Base-by-base conservation (phyloP, 2,329 filamentous ascomycete genomes). In the Aspergillus sp. region DNA sequence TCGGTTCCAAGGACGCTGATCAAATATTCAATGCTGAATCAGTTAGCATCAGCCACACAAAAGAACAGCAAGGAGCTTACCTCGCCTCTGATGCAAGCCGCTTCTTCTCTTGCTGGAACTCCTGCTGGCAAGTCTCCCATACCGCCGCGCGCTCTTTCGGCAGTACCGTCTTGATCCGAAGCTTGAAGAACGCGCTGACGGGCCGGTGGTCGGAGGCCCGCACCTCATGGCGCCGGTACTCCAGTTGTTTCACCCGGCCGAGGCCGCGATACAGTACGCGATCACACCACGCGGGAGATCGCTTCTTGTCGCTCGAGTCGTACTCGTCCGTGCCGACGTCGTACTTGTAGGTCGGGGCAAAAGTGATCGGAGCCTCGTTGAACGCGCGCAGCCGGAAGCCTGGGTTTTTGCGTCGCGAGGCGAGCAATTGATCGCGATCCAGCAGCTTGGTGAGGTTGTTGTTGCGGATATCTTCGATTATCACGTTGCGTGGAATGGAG, bases 331-430 rank as follows among this genome's bases (percentile, higher is more conserved):
- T 95, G 14, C 92, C 92, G 0, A 97, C 91, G 63, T 99, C 94
- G 70, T 99, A 99, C 71, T 99, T 99, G 79, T 99, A 99, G 0
- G 94, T 99, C 0, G 94, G 94, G 6, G 91, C 87, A 69, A 99
- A 99, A 0, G 85, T 88, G 64, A 99, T 97, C 1, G 88, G 89
- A 50, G 88, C 80, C 73, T 99, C 94, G n/a, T 88, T 86, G 70
- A 99, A 97, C 0, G 90, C 88, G 17, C 92, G 86, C 4, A 99
- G 81, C 23, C 89, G 84, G 75, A 97, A 97, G 0, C 86, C 89
- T 0, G 93, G 91, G 63, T 97, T 97, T 62, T 91, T 89, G 47
- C 91, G 88, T 52, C 89, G 85, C 11, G 91, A 93, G 0, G 96
- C 88, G 2, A 97, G 84, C 4, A 99, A 81, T 69, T 99, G 94